Base-by-base conservation (phyloP, 1,284 basidiomycete genomes). In the Cryptococcus sp. region DNA sequence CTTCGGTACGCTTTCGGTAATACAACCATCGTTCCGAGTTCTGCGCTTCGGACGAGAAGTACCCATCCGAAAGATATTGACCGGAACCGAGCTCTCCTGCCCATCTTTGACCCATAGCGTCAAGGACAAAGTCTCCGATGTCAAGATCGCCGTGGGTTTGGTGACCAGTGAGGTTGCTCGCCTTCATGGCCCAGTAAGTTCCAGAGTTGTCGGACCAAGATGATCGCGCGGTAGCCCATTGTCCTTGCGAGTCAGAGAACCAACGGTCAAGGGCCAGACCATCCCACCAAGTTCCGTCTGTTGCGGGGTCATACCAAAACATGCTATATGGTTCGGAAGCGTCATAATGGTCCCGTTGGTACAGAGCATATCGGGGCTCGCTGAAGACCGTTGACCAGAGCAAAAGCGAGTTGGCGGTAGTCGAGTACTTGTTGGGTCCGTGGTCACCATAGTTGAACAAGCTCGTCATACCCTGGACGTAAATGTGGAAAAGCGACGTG, bases 141-240 rank as follows among this genome's bases (percentile, higher is more conserved):
- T 97, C 94, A 58, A 97, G 84, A 75, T 96, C 91, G 67, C 93
- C 93, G 79, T 97, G 93, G 1, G 90, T 93, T 81, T 96, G 91
- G 73, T 91, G 90, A 43, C 85, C 85, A 61, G 84, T 83, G 63
- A 88, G 82, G 64, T 81, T 84, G 46, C 93, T 91, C 2, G 89
- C 88, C 82, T 97, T 98, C 76, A 93, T 88, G 10, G 87, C 94
- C 61, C 93, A 86, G 78, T 85, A 97, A 22, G 90, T 75, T 0
- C 90, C 92, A 63, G 88, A 83, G 64, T 84, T 83, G 75, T 95
- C 90, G 5, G 94, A 93, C 93, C 94, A 99, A 55, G 86, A 87
- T 64, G 88, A 90, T 66, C 95, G 85, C 86, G 93, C 95, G 30
- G 92, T 87, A 17, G 83, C 88, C 95, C 95, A 99, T 68, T 89